Evolutionary conservation across 2,329 filamentous ascomycete species (phyloP).

Genomic region (Purpureocillium lavendulum): DNA sequence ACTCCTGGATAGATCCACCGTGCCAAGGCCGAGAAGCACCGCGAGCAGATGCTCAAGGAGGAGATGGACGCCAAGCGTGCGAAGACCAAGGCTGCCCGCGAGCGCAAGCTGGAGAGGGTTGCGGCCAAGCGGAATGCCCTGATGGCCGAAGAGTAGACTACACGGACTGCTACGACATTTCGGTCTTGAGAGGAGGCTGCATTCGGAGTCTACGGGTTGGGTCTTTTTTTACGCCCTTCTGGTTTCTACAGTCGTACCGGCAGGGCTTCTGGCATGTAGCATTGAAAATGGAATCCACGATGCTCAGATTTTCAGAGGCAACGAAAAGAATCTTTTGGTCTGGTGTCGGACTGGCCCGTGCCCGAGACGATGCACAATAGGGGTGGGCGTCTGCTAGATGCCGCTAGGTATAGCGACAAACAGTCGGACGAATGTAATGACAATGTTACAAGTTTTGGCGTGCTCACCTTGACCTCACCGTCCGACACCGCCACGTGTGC

Average conservation of each 20-base stretch:
- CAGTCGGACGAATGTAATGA: too few relatives aligned
- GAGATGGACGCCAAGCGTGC: slow-evolving; percentile 99
- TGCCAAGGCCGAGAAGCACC: slow-evolving; percentile 98
- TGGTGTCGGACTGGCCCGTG: neutral
- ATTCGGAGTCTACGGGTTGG: slow-evolving; percentile 54
- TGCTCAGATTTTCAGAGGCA: slow-evolving; percentile 19
- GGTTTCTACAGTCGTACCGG: slow-evolving; percentile 40
- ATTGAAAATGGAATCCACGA: slow-evolving; percentile 48
- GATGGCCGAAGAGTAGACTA: slow-evolving; percentile 58
- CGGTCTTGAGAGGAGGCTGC: slow-evolving; percentile 46
- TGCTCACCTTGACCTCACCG: too few relatives aligned
- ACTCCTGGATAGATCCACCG: slow-evolving; percentile 75
- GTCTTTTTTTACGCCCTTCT: slow-evolving; percentile 39
- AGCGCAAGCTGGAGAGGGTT: slow-evolving; percentile 92
- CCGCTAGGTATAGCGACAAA: too few relatives aligned
- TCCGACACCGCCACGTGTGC: too few relatives aligned
- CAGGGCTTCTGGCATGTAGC: slow-evolving; percentile 48
- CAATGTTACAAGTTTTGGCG: too few relatives aligned
- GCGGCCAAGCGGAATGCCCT: slow-evolving; percentile 84
- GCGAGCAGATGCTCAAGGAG: slow-evolving; percentile 93
- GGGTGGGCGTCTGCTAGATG: too few relatives aligned
- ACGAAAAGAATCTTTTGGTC: slow-evolving; percentile 3
- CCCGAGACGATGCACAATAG: neutral
- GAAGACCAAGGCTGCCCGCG: slow-evolving; percentile 99
- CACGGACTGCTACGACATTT: slow-evolving; percentile 34